Evolutionary conservation across 495 filamentous ascomycete genomes (phyloP), one percentile per base, ranked within the genome.

Genomic region (Penicillium cosmopolitanum): DNA sequence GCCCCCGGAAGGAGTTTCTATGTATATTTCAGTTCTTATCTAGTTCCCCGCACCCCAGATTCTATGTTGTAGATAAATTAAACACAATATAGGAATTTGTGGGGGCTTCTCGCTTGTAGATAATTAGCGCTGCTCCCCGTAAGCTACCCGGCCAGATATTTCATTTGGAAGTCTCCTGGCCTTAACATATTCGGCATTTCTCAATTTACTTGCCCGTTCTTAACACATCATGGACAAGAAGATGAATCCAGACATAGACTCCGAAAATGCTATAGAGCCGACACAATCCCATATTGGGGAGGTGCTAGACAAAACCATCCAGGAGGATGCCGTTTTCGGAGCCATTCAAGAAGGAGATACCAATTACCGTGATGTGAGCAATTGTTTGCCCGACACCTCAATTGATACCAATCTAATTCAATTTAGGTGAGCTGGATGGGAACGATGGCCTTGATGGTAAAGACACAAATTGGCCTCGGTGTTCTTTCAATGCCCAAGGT

Each of bases 401-500:
- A 48, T 19, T 31, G 28, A 31, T 23, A 48, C 6, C 23, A 48
- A n/a, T 0, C 46, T 65, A 31, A 38, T 2, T 12, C 12, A n/a
- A 8, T 18, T 15, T 47, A 75, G 73, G 67, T 75, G 13, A 69
- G 71, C 36, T 73, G 62, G 60, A n/a, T 66, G 13, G 72, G 72
- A 28, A 75, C 72, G 7, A 51, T 63, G 5, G 68, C 63, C 8
- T 57, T 75, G 25, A 75, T 75, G 70, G 71, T 73, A 63, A 75
- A 75, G 57, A 70, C 66, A 15, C 70, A 75, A 38, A 84, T 89
- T 46, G 84, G 85, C 6, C 78, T 88, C 1, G 86, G 86, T 25
- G 81, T 80, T 57, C 75, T 89, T 40, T 82, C 82, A 42, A 80
- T 89, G 34, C 86, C 86, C 0, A 56, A 67, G 4, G 82, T 80